These are phyloP conservation scores for Chimonanthus salicifolius DNA, from an alignment of 164 flowering plant genomes.

Conservation along the genomic window DNA sequence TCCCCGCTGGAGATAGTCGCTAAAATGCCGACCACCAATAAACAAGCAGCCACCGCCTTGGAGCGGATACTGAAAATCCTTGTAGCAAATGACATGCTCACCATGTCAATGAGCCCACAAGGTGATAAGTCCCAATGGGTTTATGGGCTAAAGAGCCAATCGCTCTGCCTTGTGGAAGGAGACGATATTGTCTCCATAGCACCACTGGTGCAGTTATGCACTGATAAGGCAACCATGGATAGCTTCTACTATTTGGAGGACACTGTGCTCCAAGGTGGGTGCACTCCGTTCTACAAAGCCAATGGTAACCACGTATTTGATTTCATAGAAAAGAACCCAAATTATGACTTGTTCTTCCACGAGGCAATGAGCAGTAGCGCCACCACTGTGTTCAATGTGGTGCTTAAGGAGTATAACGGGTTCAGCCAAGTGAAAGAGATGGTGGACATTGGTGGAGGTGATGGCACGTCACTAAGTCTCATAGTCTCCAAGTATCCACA, in stretches of 20 bases:
- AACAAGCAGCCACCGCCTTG: slow-evolving; percentile 5
- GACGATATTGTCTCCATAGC: neutral
- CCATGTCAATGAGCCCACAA: neutral
- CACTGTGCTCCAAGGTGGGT: slow-evolving; percentile 5
- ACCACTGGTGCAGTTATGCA: neutral
- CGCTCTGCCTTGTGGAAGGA: neutral
- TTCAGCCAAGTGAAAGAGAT: slow-evolving; percentile 25
- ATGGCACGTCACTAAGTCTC: slow-evolving; percentile 22
- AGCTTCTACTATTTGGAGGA: slow-evolving; percentile 2
- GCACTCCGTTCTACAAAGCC: slow-evolving; percentile 6
- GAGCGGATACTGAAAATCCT: slow-evolving; percentile 14
- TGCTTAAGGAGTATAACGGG: slow-evolving; percentile 29
- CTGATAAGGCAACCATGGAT: neutral
- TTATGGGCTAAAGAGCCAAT: slow-evolving; percentile 9
- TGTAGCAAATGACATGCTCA: slow-evolving; percentile 8
- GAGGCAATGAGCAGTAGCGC: slow-evolving; percentile 9
- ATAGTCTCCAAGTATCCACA: slow-evolving; percentile 38
- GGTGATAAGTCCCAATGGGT: neutral
- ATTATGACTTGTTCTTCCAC: neutral
- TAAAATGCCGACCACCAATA: slow-evolving; percentile 11
- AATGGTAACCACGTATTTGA: neutral
- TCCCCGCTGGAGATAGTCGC: slow-evolving; percentile 6
- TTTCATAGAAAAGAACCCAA: neutral
- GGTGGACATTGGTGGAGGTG: slow-evolving; percentile 40
- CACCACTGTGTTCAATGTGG: slow-evolving; percentile 15